A percentile compares a stretch with the other conserved stretches of the same genome.
These are phyloP conservation scores for Lathyrus sativus DNA, from an alignment of 306 rosid species.

Conservation along the genomic window DNA sequence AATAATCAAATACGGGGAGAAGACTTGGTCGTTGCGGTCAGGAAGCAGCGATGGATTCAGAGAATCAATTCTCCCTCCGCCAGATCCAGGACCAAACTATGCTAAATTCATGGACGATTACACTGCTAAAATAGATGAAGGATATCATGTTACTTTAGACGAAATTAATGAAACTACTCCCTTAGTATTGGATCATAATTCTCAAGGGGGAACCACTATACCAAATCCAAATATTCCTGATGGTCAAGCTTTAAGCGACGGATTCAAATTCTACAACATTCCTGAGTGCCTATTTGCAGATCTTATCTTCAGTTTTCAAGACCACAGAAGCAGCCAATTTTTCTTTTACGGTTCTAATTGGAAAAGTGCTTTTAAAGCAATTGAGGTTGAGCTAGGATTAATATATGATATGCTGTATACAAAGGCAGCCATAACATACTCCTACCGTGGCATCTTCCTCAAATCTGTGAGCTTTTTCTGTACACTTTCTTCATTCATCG, in stretches of 20 bases:
- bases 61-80: slow-evolving; percentile 34
- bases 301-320: slow-evolving; percentile 45
- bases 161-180: slow-evolving; percentile 23
- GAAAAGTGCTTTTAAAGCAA: slow-evolving; percentile 30
- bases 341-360: slow-evolving; percentile 19
- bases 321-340: slow-evolving; percentile 21
- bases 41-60: slow-evolving; percentile 43
- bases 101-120: slow-evolving; percentile 40
- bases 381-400: slow-evolving; percentile 57
- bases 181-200: not conserved
- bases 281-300: slow-evolving; percentile 47
- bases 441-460: slow-evolving; percentile 8
- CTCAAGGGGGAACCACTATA: slow-evolving; percentile 1
- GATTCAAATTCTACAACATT: slow-evolving; percentile 33
- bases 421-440: slow-evolving; percentile 41
- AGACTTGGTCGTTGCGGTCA: slow-evolving; percentile 38
- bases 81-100: slow-evolving; percentile 41
- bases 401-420: slow-evolving; percentile 50
- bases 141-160: slow-evolving; percentile 14
- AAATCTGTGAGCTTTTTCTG: slow-evolving; percentile 21
- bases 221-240: not conserved
- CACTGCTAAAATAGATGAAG: slow-evolving; percentile 32
- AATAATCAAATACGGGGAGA: slow-evolving; percentile 45
- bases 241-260: slow-evolving; percentile 17
- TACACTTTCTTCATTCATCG: slow-evolving; percentile 5